Evolutionary conservation across 2,329 filamentous ascomycete species (phyloP).

Genomic region (Nigrograna mackinnonii): DNA sequence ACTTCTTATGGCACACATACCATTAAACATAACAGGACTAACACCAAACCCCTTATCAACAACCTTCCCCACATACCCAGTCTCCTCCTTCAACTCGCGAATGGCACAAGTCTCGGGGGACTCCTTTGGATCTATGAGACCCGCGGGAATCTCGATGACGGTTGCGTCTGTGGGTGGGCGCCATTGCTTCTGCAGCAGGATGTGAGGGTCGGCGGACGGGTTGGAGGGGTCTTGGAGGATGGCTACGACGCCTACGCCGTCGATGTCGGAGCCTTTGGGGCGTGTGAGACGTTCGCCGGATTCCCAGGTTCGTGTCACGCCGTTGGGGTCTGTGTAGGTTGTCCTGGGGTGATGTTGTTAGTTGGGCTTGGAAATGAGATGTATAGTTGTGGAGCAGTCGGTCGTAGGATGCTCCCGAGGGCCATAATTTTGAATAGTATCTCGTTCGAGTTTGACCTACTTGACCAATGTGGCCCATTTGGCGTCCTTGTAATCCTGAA

Average conservation of each 20-base stretch:
- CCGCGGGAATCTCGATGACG: conserved; percentile 66
- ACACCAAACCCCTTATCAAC: conserved; percentile 38
- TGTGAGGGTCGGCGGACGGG: conserved; percentile 31
- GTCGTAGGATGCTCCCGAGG: no score
- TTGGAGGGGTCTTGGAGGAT: conserved; percentile 54
- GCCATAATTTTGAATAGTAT: no score
- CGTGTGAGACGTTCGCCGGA: conserved; percentile 72
- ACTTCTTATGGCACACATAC: conserved; percentile 22
- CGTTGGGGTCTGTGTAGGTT: conserved; percentile 66
- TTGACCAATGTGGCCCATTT: conserved; percentile 45
- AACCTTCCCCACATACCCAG: conserved; percentile 61
- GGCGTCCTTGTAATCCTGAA: conserved; percentile 41
- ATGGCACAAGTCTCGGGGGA: conserved; percentile 61
- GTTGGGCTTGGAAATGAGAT: neutral
- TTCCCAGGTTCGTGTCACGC: conserved; percentile 68
- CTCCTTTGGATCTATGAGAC: conserved; percentile 64
- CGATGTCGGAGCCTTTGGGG: conserved; percentile 63
- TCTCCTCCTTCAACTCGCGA: conserved; percentile 66
- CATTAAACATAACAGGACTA: conserved; percentile 48
- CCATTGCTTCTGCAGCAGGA: conserved; percentile 56
- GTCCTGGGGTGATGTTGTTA: conserved; percentile 25
- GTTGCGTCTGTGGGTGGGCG: conserved; percentile 63
- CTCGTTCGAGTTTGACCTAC: conserved; percentile 23
- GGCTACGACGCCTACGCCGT: conserved; percentile 74
- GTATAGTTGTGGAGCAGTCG: no score